A percentile compares a stretch with the other conserved stretches of the same genome.
These are phyloP conservation scores for Colletotrichum ledebouriae DNA, from an alignment of 2,329 filamentous ascomycete species.

Conservation along the genomic window DNA sequence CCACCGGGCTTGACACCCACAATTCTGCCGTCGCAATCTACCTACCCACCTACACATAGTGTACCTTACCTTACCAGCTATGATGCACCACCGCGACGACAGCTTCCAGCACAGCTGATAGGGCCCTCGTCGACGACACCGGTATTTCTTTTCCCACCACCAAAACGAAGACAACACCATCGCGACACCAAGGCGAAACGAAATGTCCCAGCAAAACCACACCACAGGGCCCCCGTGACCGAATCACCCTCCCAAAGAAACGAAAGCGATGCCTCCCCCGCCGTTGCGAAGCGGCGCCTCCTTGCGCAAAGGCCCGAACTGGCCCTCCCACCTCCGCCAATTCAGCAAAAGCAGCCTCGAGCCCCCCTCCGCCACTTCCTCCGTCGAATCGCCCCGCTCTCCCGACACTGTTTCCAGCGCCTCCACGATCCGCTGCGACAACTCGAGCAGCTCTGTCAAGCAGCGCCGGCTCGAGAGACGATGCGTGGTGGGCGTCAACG, in stretches of 20 bases:
- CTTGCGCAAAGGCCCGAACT: constrained; percentile 62
- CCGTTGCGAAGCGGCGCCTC: constrained; percentile 60
- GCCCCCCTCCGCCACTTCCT: constrained; percentile 50
- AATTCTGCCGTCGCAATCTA: constrained; percentile 36
- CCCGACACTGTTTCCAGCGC: constrained; percentile 64
- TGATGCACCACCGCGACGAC: constrained; percentile 14
- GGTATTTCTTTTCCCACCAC: neutral
- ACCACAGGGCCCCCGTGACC: constrained; percentile 32
- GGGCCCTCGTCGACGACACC: neutral
- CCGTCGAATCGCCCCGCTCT: constrained; percentile 57
- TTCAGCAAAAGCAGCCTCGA: constrained; percentile 64
- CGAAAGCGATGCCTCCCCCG: constrained; percentile 16
- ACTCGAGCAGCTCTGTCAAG: constrained; percentile 48
- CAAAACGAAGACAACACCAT: neutral
- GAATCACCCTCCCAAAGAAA: constrained; percentile 15
- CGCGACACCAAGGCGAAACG: constrained; percentile 1
- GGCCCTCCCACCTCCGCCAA: constrained; percentile 67
- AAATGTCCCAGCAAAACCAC: constrained; percentile 35
- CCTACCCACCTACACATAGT: neutral
- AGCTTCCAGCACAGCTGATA: constrained; percentile 13
- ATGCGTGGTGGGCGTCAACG: constrained; percentile 73
- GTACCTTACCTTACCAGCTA: constrained; percentile 11
- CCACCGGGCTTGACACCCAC: constrained; percentile 24
- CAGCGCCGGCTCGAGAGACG: constrained; percentile 57
- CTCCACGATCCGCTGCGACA: constrained; percentile 59